These are phyloP conservation scores for Moricandia moricandioides DNA, from an alignment of 345 rosid genomes.

Conservation along the genomic window DNA sequence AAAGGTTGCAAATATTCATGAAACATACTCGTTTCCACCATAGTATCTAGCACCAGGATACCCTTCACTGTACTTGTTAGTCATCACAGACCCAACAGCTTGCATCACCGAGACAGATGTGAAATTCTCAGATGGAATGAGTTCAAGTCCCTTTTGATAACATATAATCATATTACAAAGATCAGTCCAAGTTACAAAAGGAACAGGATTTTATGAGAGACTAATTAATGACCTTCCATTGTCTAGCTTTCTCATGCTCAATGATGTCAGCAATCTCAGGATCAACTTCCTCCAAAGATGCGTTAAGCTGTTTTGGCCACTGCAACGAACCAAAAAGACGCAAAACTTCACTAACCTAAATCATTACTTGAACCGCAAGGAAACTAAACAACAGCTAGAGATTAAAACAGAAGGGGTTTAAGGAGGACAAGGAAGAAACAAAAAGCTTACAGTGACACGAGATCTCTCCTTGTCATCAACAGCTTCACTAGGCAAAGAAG, in stretches of 20 bases:
- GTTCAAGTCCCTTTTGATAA: conserved; percentile 77
- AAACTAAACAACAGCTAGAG: neutral
- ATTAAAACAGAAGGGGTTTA: neutral
- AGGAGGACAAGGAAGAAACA: neutral
- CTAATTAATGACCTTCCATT: conserved; percentile 75
- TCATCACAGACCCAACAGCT: conserved; percentile 99
- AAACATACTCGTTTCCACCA: conserved; percentile 93
- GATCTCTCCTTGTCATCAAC: conserved; percentile 79
- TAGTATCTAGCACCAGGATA: conserved; percentile 99
- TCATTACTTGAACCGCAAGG: conserved; percentile 25
- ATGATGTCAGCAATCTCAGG: conserved; percentile 95
- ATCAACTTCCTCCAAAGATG: conserved; percentile 83
- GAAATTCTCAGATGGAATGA: conserved; percentile 97
- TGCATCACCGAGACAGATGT: conserved; percentile 98
- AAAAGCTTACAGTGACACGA: conserved; percentile 60
- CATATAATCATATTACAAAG: conserved; percentile 3
- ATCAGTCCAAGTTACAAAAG: neutral
- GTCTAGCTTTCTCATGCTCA: conserved; percentile 95
- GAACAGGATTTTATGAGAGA: neutral
- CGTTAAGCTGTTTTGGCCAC: conserved; percentile 99
- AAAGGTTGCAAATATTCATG: neutral
- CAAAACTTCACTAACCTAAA: neutral
- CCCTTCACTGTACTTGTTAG: conserved; percentile 99
- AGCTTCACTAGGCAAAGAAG: conserved; percentile 91
- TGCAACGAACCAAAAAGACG: conserved; percentile 28